Percentiles rank a stretch among this genome's conserved stretches.
phyloP scores from a whole-genome alignment of 352 stramenopile genomes.

The Pythium sukuiense region DNA sequence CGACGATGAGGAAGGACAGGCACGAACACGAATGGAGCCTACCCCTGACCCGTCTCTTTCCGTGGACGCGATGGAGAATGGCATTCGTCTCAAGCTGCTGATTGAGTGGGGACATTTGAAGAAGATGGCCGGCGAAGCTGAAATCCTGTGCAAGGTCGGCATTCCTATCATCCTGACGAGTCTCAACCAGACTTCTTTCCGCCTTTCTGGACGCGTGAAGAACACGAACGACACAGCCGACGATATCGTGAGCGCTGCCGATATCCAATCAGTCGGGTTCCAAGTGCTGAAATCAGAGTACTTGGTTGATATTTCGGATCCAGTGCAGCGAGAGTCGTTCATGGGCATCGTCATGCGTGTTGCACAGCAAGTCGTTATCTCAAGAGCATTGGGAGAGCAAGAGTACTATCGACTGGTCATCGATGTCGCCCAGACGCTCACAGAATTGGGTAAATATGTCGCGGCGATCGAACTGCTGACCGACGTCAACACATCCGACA shows the following conservation, averaged over 20 bases:
- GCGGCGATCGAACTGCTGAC: constrained; percentile 84
- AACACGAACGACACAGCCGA: constrained; percentile 48
- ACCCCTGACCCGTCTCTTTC: constrained; percentile 73
- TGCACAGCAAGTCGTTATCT: constrained; percentile 81
- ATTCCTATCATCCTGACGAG: constrained; percentile 84
- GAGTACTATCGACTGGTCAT: constrained; percentile 79
- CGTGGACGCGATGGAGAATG: constrained; percentile 86
- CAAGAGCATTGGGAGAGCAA: constrained; percentile 62
- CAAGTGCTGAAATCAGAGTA: constrained; percentile 84
- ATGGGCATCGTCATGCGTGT: constrained; percentile 86
- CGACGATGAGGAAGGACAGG: constrained; percentile 54
- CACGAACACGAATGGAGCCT: constrained; percentile 56
- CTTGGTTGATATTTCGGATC: constrained; percentile 77
- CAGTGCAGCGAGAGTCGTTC: constrained; percentile 71
- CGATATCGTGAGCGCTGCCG: constrained; percentile 55
- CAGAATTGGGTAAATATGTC: constrained; percentile 78
- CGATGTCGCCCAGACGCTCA: constrained; percentile 79
- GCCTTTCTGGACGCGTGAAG: constrained; percentile 66
- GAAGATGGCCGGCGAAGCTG: constrained; percentile 57
- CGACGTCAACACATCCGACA: constrained; percentile 86
- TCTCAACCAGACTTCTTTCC: constrained; percentile 76
- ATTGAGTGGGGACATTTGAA: constrained; percentile 83
- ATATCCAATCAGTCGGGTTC: constrained; percentile 69
- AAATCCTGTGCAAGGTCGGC: constrained; percentile 79
- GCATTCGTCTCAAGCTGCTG: constrained; percentile 73